Conservation (phyloP, 2,329 filamentous ascomycete genomes). For the Orbilia ellipsospora region DNA sequence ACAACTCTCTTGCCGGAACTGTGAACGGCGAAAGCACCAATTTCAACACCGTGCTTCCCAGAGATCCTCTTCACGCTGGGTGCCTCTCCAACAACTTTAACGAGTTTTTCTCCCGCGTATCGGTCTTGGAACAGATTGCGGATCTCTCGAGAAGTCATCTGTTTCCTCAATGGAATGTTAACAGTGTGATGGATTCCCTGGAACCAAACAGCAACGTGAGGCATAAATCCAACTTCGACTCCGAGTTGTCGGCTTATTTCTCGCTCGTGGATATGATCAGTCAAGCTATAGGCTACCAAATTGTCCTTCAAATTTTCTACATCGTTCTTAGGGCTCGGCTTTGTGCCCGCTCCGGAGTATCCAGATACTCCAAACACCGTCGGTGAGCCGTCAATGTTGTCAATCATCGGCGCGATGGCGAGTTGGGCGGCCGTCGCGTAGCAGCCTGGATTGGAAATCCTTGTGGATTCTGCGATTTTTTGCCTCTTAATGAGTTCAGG, state of each 20-base stretch:
- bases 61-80: conserved; percentile 86
- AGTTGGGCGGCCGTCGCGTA: conserved; percentile 94
- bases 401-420: conserved; percentile 83
- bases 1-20: conserved; percentile 89
- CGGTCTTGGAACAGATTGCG: conserved; percentile 94
- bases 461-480: conserved; percentile 79
- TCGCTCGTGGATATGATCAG: conserved; percentile 92
- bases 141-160: conserved; percentile 90
- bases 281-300: conserved; percentile 88
- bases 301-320: conserved; percentile 84
- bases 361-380: conserved; percentile 91
- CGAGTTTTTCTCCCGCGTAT: conserved; percentile 93
- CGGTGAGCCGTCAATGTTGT: conserved; percentile 80
- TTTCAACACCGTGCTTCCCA: conserved; percentile 87
- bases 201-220: conserved; percentile 97
- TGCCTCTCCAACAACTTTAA: conserved; percentile 89
- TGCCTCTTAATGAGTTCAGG: conserved; percentile 84
- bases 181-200: conserved; percentile 85
- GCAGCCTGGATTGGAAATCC: conserved; percentile 93
- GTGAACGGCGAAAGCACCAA: conserved; percentile 95
- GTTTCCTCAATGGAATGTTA: conserved; percentile 84
- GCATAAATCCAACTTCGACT: conserved; percentile 81
- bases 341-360: conserved; percentile 94
- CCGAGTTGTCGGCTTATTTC: conserved; percentile 86
- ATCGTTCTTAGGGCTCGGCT: conserved; percentile 94